These are phyloP conservation scores for Lactuca sativa DNA, from an alignment of 129 eudicot species.

Conservation along the genomic window DNA sequence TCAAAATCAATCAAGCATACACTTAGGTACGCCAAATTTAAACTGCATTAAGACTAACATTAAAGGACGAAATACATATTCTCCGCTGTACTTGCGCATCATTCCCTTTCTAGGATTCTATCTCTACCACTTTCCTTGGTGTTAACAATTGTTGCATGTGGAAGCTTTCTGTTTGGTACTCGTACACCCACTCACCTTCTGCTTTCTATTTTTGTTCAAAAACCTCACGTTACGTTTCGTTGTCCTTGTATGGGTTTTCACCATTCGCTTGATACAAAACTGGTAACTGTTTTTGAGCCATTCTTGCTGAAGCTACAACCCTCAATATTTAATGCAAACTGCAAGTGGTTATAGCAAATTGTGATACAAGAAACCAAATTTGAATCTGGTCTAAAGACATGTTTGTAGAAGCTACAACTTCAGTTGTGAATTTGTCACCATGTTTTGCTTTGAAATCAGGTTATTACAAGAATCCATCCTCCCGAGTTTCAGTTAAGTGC, in stretches of 20 bases:
- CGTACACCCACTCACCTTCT: constrained; percentile 18
- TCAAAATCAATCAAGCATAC: neutral
- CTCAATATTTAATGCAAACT: neutral
- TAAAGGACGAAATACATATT: neutral
- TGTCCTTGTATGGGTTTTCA: neutral
- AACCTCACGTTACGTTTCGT: constrained; percentile 2
- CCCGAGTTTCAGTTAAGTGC: constrained; percentile 43
- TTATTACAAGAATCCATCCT: constrained; percentile 23
- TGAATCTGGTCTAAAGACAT: constrained; percentile 19
- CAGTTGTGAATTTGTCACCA: constrained; percentile 40
- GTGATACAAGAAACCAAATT: neutral
- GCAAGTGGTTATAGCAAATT: constrained; percentile 3
- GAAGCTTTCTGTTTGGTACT: neutral
- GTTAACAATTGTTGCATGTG: neutral
- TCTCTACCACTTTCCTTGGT: neutral
- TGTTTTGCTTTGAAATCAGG: constrained; percentile 36
- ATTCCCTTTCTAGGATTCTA: neutral
- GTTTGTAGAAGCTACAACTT: constrained; percentile 30
- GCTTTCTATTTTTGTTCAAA: constrained; percentile 23
- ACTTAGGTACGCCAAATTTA: constrained; percentile 19
- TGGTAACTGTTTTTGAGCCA: neutral
- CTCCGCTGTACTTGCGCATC: neutral
- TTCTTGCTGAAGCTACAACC: neutral
- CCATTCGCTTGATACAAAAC: constrained; percentile 6
- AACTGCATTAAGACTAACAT: neutral